Percentiles rank a stretch among this genome's conserved stretches.
Conservation (phyloP, 257 asterid species). For the Scutellaria minor region DNA sequence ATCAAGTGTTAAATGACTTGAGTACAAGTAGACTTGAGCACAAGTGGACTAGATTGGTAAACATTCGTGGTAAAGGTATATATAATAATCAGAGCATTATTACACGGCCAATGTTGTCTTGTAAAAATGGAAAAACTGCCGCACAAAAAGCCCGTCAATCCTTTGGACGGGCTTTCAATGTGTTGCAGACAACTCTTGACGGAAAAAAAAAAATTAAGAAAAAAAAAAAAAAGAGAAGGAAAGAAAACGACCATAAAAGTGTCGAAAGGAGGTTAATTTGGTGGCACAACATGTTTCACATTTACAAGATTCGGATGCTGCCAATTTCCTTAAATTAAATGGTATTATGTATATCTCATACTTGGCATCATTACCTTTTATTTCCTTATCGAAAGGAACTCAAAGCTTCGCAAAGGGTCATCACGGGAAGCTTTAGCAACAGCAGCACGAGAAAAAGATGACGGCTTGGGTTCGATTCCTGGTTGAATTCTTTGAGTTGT, state of each 20-base stretch:
- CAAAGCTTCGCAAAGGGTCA: constrained; percentile 93
- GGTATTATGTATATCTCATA: constrained; percentile 3
- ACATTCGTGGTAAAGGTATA: too few relatives aligned
- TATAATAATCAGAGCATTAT: background rate
- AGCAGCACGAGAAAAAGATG: constrained; percentile 62
- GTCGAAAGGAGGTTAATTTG: constrained; percentile 27
- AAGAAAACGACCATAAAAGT: constrained; percentile 19
- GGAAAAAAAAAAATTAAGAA: constrained; percentile 11
- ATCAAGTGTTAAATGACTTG: too few relatives aligned
- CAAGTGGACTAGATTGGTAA: too few relatives aligned
- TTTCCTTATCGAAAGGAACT: constrained; percentile 62
- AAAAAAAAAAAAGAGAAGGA: too few relatives aligned
- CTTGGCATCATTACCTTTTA: constrained; percentile 28
- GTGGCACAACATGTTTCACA: constrained; percentile 39
- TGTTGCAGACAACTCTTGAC: constrained; percentile 37
- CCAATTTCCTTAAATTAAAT: constrained; percentile 32
- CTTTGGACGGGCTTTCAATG: constrained; percentile 45
- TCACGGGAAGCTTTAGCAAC: constrained; percentile 60
- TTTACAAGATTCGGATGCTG: constrained; percentile 43
- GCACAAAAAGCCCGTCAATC: constrained; percentile 44
- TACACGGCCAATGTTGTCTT: constrained; percentile 22
- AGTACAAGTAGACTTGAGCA: too few relatives aligned
- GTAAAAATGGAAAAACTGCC: constrained; percentile 36
- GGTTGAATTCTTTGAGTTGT: constrained; percentile 65
- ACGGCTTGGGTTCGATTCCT: constrained; percentile 55